Base-by-base conservation (phyloP, 208 protist genomes). In the Leishmania mexicana region DNA sequence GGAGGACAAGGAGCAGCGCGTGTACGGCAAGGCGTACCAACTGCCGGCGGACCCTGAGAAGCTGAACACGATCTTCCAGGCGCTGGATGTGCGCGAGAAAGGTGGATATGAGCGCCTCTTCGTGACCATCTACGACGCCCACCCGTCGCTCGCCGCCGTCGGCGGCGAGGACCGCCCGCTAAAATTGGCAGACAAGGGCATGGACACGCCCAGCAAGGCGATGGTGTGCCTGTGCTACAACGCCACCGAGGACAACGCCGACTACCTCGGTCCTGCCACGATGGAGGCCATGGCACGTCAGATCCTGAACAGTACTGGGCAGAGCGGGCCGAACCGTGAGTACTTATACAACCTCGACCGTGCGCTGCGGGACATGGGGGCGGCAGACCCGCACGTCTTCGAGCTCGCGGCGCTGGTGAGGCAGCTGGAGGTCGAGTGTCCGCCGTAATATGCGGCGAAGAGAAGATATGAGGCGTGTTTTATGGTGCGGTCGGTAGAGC, bases 11-110 rank as follows among this genome's bases (percentile, higher is more conserved):
- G 74, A 93, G 35, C 60, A 81, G 35, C 87, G 87, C 13, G 94
- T 97, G 47, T 90, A 88, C 80, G 94, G 92, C 57, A 92, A 92
- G 67, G 94, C 90, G 67, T 97, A 89, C 81, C 89, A 94, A 78
- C 86, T 97, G 13, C 94, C 94, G 13, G 67, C 64, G 24, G 87
- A 94, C 65, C 85, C 84, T 35, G 76, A 54, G 10, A 87, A 89
- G 78, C 79, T 93, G 28, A 71, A 83, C 19, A 70, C 81, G 5
- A 92, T 94, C 72, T 81, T 97, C 75, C 77, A 76, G 19, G 76
- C 87, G 35, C 86, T 97, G 62, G 94, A 95, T 58, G 76, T 87
- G 64, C 89, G 94, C 2, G 94, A 97, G 83, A 67, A 89, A 58
- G 88, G 88, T 54, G 94, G 94, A 7, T 97, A 97, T 76, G 79